phyloP scores from a whole-genome alignment of 495 filamentous ascomycete species.

The Talaromyces wortmannii region DNA sequence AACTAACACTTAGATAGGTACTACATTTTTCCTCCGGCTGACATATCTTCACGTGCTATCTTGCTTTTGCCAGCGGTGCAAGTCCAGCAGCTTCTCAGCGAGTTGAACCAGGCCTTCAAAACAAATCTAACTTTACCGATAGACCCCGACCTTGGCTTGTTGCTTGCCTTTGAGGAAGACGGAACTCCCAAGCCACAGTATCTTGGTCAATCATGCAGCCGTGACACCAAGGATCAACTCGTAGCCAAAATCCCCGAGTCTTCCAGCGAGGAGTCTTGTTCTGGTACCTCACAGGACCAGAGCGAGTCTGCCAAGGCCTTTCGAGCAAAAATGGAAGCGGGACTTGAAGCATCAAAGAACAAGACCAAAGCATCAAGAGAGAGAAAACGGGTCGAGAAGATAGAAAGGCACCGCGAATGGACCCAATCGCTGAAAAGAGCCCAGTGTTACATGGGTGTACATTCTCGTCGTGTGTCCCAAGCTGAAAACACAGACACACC shows the following conservation, averaged over 20 bases:
- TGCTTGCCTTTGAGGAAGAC: constrained; percentile 47
- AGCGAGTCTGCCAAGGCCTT: constrained; percentile 25
- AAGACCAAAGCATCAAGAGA: constrained; percentile 38
- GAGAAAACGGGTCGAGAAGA: constrained; percentile 43
- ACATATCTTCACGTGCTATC: constrained; percentile 37
- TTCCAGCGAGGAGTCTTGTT: background rate
- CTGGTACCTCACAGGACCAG: background rate
- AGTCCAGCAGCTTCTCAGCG: constrained; percentile 48
- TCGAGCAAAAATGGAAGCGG: constrained; percentile 37
- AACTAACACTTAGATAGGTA: constrained; percentile 41
- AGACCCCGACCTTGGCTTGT: constrained; percentile 39
- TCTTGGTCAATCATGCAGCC: constrained; percentile 46
- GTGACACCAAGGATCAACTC: constrained; percentile 23
- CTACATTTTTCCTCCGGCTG: constrained; percentile 51
- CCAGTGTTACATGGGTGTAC: constrained; percentile 65
- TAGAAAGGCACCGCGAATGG: constrained; percentile 38
- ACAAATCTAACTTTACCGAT: constrained; percentile 43
- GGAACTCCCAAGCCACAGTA: constrained; percentile 56
- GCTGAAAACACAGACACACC: constrained; percentile 8
- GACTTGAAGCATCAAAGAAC: constrained; percentile 30
- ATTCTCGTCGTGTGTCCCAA: constrained; percentile 14
- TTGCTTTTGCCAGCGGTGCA: constrained; percentile 60
- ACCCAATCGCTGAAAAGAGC: constrained; percentile 47
- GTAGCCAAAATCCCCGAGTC: constrained; percentile 21
- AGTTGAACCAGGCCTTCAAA: constrained; percentile 48